phyloP scores from a whole-genome alignment of 2,329 filamentous ascomycete species.

The Botrytis squamosa region DNA sequence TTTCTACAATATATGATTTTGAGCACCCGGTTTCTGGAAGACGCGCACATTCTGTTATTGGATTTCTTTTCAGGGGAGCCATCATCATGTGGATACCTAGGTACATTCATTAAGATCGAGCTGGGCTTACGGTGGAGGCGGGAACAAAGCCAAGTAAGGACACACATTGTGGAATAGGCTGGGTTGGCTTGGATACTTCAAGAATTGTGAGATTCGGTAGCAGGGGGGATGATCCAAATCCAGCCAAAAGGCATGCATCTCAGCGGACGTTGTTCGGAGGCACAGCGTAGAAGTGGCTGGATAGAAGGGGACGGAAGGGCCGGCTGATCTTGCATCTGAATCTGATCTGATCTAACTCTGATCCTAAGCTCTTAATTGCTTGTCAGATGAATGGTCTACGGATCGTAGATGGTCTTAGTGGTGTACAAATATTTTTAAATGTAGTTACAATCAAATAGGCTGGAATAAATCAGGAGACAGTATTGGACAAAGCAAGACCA shows the following conservation, averaged over 20 bases:
- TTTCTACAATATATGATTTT: conserved; percentile 15
- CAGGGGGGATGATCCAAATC: neutral
- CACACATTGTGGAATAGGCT: conserved; percentile 1
- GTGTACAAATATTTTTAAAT: neutral
- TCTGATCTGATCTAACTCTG: conserved; percentile 10
- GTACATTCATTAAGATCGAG: neutral
- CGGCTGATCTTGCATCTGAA: conserved; percentile 16
- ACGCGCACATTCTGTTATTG: neutral
- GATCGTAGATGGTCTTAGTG: neutral
- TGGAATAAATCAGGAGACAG: neutral
- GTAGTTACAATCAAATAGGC: neutral
- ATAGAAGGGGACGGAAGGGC: neutral
- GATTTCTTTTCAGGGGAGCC: neutral
- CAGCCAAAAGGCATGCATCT: neutral
- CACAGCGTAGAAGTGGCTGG: conserved; percentile 8
- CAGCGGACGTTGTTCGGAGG: conserved; percentile 7
- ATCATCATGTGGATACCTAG: neutral
- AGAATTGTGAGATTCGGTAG: neutral
- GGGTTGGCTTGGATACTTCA: neutral
- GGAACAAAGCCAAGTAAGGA: neutral
- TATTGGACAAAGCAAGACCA: neutral
- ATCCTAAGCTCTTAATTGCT: neutral
- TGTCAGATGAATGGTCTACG: neutral
- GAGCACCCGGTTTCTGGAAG: conserved; percentile 3
- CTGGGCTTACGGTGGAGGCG: neutral